phyloP scores from a whole-genome alignment of 805 yeast genomes.

The Metschnikowia kunwiensis region DNA sequence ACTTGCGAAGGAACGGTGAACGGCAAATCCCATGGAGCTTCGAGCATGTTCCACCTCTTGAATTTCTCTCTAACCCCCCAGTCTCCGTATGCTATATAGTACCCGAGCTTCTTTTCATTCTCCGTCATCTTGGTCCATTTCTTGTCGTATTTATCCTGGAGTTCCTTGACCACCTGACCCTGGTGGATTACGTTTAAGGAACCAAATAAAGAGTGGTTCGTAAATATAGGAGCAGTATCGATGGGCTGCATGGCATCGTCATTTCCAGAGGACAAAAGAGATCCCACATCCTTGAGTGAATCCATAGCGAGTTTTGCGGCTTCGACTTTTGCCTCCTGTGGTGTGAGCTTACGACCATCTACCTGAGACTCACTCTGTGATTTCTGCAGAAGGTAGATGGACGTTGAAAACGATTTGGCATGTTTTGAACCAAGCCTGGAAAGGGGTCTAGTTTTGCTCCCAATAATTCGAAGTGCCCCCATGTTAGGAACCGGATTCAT shows the following conservation, averaged over 20 bases:
- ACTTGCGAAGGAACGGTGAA: slow-evolving; percentile 43
- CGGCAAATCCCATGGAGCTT: slow-evolving; percentile 59
- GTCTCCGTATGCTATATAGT: slow-evolving; percentile 63
- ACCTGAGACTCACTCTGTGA: no score
- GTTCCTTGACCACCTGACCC: slow-evolving; percentile 53
- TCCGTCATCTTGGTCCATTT: slow-evolving; percentile 53
- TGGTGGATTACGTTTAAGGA: slow-evolving; percentile 47
- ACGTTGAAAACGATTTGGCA: no score
- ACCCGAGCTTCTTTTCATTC: slow-evolving; percentile 54
- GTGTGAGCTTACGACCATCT: slow-evolving; percentile 15
- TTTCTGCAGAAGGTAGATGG: no score
- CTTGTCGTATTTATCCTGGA: slow-evolving; percentile 47
- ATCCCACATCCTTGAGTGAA: slow-evolving; percentile 39
- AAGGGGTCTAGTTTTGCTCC: no score
- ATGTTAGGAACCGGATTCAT: no score
- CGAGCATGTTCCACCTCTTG: slow-evolving; percentile 40
- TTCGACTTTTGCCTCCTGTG: slow-evolving; percentile 23
- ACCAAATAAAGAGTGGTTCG: slow-evolving; percentile 35
- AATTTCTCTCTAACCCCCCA: slow-evolving; percentile 68
- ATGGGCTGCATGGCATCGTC: slow-evolving; percentile 45
- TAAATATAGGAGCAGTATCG: slow-evolving; percentile 42
- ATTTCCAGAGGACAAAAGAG: slow-evolving; percentile 38
- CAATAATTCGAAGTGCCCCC: no score
- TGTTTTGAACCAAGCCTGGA: no score
- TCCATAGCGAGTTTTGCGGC: slow-evolving; percentile 40